Evolutionary conservation across 2,329 filamentous ascomycete species (phyloP), one percentile per base, ranked within the genome.

Genomic region (Canariomyces notabilis): DNA sequence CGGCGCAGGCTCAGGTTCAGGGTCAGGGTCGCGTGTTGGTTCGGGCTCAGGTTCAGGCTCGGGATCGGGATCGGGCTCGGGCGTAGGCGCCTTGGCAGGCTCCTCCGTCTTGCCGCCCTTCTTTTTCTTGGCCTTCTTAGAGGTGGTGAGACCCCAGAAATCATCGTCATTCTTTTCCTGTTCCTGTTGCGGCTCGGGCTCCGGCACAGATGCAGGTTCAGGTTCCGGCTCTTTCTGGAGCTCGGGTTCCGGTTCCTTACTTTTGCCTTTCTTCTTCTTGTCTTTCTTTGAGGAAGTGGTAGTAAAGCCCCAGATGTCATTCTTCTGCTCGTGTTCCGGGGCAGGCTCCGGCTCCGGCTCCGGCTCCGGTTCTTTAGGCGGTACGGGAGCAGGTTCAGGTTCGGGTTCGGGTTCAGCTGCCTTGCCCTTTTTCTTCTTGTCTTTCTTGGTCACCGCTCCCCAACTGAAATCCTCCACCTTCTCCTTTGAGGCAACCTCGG

Each of bases 41-140:
- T 61, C 37, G 11, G 16, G 21, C 15, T 16, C 23, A 19, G 35
- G 36, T 15, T 38, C 35, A 5, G 29, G 36, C n/a, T 38, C 42
- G 18, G 36, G 48, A 20, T 48, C 45, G 20, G 39, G 29, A 18
- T 42, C 29, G 7, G 42, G 55, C 9, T 43, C 38, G 1, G 38
- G 40, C 34, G 51, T 59, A n/a, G n/a, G n/a, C n/a, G n/a, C n/a
- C n/a, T n/a, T n/a, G n/a, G n/a, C n/a, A n/a, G n/a, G n/a, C n/a
- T n/a, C n/a, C n/a, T n/a, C n/a, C n/a, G n/a, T n/a, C n/a, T n/a
- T n/a, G n/a, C n/a, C n/a, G 59, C 49, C 57, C 55, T 53, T 63
- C 59, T 69, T 71, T 48, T 65, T 65, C 57, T 66, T 67, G 44
- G 65, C 59, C 53, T 79, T 54, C 41, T 49, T 58, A 8, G 57